Evolutionary conservation across 2,329 filamentous ascomycete species (phyloP), one percentile per base, ranked within the genome.

Genomic region (Leptographium galeiforme): DNA sequence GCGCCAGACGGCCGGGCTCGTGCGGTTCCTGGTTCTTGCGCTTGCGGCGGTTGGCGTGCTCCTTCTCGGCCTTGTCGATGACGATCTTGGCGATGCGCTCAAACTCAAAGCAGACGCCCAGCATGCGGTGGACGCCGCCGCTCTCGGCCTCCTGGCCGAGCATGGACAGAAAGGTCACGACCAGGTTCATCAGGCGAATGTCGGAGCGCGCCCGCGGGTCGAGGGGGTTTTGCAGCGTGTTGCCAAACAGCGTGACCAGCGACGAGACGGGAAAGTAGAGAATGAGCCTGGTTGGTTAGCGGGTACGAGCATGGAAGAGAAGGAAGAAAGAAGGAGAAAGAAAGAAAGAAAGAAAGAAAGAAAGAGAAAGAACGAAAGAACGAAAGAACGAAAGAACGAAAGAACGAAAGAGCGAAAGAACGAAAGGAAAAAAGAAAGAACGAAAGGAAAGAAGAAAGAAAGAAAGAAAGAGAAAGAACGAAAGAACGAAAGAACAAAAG

Each of bases 211-310:
- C 91, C 47, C 89, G 79, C 1, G 86, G 82, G 63, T 98, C 93
- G 55, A 91, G 81, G 0, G 93, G 93, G 61, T 97, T 97, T 65
- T 98, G 93, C 1, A 98, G 70, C 48, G 97, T 94, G 63, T 97
- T 96, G 55, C 91, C 90, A 63, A 98, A 98, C 2, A 98, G 72
- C 0, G 93, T 97, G 46, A 98, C 89, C 6, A 97, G 78, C 1
- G 93, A 87, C 0, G 93, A 95, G 10, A 98, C 90, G 0, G 93
- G 93, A 69, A 95, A 98, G 68, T 98, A 98, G 12, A 97, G 73
- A 59, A 96, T 88, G 64, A 98, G 78, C 89, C 80, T 84, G 13
- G 13, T 36, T 71, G 63, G 71, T 66, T 53, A 56, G 49, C 11
- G n/a, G n/a, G n/a, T n/a, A n/a, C n/a, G n/a, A n/a, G n/a, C n/a